Conservation (phyloP, 306 rosid species). For the Vigna hirtella region DNA sequence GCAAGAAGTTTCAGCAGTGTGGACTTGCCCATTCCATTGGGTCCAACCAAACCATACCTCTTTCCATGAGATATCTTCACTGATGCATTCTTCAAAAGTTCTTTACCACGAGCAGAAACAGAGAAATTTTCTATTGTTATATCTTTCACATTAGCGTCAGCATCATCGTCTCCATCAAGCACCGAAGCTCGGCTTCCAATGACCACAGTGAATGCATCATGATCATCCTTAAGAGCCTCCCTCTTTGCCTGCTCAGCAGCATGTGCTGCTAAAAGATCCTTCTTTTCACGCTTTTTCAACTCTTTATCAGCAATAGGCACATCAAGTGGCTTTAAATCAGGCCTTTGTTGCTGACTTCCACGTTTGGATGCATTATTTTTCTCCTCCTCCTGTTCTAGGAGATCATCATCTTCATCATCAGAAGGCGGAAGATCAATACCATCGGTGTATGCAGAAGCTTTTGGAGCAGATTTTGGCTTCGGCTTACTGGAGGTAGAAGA, state of each 20-base stretch:
- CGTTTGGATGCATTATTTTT: slow-evolving; percentile 38
- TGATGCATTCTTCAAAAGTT: slow-evolving; percentile 60
- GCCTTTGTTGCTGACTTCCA: slow-evolving; percentile 42
- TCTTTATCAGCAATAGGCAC: slow-evolving; percentile 56
- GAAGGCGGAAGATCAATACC: slow-evolving; percentile 73
- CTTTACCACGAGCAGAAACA: slow-evolving; percentile 66
- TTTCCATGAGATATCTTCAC: slow-evolving; percentile 72
- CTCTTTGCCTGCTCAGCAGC: slow-evolving; percentile 60
- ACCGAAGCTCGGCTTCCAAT: slow-evolving; percentile 68
- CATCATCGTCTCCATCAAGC: slow-evolving; percentile 68
- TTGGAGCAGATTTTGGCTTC: slow-evolving; percentile 58
- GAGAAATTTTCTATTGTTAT: slow-evolving; percentile 61
- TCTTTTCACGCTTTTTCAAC: slow-evolving; percentile 66
- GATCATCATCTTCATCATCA: slow-evolving; percentile 67
- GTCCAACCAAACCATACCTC: slow-evolving; percentile 77
- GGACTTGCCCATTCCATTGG: slow-evolving; percentile 80
- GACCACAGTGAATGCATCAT: slow-evolving; percentile 80
- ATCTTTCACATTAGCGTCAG: slow-evolving; percentile 69
- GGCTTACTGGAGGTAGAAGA: slow-evolving; percentile 58
- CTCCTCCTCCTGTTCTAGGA: slow-evolving; percentile 43
- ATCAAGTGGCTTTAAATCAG: slow-evolving; percentile 51
- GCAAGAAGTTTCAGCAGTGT: slow-evolving; percentile 84
- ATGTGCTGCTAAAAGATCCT: slow-evolving; percentile 62
- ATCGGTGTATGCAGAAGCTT: slow-evolving; percentile 54
- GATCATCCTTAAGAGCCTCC: slow-evolving; percentile 74